phyloP scores from a whole-genome alignment of 2,329 filamentous ascomycete species.

The Chaetomium olivaceum region DNA sequence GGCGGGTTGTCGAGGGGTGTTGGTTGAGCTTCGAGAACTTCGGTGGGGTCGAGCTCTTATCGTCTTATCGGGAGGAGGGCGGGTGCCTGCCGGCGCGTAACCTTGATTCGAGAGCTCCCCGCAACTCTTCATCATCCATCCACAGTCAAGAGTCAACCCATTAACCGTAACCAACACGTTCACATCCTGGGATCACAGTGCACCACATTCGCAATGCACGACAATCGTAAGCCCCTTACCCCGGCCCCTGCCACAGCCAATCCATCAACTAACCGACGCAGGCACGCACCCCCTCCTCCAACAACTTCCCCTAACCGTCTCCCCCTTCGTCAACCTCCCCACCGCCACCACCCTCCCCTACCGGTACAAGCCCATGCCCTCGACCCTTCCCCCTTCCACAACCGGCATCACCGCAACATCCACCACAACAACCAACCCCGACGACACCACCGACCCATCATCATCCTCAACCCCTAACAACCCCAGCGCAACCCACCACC shows the following conservation, averaged over 20 bases:
- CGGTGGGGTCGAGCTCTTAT: conserved; percentile 28
- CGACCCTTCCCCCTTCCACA: conserved; percentile 75
- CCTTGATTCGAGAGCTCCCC: not conserved
- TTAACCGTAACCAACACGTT: not conserved
- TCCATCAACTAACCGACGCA: conserved; percentile 38
- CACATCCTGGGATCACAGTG: not conserved
- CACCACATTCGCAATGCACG: conserved; percentile 39
- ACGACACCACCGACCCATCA: not conserved
- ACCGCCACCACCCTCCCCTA: conserved; percentile 90
- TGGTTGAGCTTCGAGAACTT: conserved; percentile 23
- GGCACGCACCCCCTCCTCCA: conserved; percentile 83
- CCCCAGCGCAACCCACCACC: conserved; percentile 23
- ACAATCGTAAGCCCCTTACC: conserved; percentile 37
- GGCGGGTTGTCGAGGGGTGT: not conserved
- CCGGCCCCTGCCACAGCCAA: not conserved
- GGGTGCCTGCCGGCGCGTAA: not conserved
- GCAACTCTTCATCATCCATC: not conserved
- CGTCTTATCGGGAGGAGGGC: conserved; percentile 23
- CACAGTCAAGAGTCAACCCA: not conserved
- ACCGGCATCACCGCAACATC: conserved; percentile 50
- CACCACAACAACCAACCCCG: conserved; percentile 25
- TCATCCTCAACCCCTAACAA: conserved; percentile 21
- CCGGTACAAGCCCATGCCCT: conserved; percentile 88
- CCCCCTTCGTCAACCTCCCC: conserved; percentile 88
- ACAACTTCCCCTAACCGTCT: conserved; percentile 90